A percentile compares a stretch with the other conserved stretches of the same genome.
phyloP scores from a whole-genome alignment of 805 yeast genomes.

The Saccharomyces eubayanus region DNA sequence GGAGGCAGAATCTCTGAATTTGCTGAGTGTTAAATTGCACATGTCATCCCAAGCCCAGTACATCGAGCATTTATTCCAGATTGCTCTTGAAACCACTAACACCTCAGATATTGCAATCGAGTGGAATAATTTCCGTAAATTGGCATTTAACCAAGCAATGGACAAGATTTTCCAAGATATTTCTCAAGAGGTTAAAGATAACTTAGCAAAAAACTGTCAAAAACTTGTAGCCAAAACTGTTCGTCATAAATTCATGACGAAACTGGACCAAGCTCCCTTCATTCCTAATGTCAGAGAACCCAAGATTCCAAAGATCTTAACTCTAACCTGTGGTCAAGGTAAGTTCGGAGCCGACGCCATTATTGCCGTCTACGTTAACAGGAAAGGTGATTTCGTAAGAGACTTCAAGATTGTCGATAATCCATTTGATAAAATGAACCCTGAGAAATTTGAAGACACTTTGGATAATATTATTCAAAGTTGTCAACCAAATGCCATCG shows the following conservation, averaged over 20 bases:
- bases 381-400: conserved; percentile 70
- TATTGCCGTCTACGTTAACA: conserved; percentile 69
- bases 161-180: conserved; percentile 59
- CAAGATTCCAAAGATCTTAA: conserved; percentile 74
- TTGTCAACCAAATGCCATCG: conserved; percentile 82
- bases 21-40: conserved; percentile 55
- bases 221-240: conserved; percentile 59
- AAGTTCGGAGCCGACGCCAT: conserved; percentile 74
- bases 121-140: conserved; percentile 75
- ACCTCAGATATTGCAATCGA: conserved; percentile 63
- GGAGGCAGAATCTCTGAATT: conserved; percentile 78
- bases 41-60: conserved; percentile 34
- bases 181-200: conserved; percentile 72
- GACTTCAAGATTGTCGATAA: conserved; percentile 69
- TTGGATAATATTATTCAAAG: conserved; percentile 52
- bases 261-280: conserved; percentile 88
- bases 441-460: conserved; percentile 56
- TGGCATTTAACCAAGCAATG: conserved; percentile 58
- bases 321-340: conserved; percentile 83
- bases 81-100: conserved; percentile 65
- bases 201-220: conserved; percentile 67
- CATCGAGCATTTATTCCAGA: conserved; percentile 40
- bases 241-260: conserved; percentile 58
- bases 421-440: conserved; percentile 43
- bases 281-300: conserved; percentile 77